Base-by-base conservation (phyloP, 192 early-diverging fungal genomes). In the Coemansia sp. region DNA sequence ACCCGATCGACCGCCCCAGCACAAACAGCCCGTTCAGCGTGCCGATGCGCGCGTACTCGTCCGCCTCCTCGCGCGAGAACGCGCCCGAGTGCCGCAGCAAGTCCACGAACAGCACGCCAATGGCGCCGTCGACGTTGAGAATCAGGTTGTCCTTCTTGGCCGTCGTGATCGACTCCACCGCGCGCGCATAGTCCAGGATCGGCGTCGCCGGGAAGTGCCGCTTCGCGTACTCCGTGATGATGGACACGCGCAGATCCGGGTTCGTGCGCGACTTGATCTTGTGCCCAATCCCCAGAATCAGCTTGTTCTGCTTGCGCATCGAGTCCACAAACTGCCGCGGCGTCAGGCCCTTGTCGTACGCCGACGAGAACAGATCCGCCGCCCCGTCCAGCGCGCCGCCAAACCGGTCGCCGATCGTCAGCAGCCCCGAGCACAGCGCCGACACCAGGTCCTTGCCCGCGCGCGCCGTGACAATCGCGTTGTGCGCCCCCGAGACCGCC, bases 201-300 rank as follows among this genome's bases (percentile, higher is more conserved):
- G 90, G 91, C 21, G 84, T 87, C 11, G 76, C 60, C 0, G 91
- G 92, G 82, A 98, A 98, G 71, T 94, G 77, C 40, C 82, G 79
- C 68, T 84, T 81, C 51, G 91, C 94, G 66, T 84, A 98, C 53
- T 93, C 86, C 81, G 95, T 96, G 72, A 98, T 90, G 58, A 98
- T 86, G 47, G 87, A 81, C 4, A 98, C 95, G 37, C 95, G 94
- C 71, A 98, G 77, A 67, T 98, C 95, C 3, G 95, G 95, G 85
- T 98, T 98, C 55, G 92, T 95, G 55, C 95, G 85, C 32, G 92
- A 94, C 81, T 98, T 98, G 85, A 98, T 93, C 84, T 95, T 96
- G 90, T 98, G 95, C 17, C 95, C 95, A 55, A 98, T 98, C 57
- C 95, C 95, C 51, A 93, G 81, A 73, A 98, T 98, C 58, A 98